Conservation (phyloP, 352 stramenopile species). For the Globisporangium parvum region DNA sequence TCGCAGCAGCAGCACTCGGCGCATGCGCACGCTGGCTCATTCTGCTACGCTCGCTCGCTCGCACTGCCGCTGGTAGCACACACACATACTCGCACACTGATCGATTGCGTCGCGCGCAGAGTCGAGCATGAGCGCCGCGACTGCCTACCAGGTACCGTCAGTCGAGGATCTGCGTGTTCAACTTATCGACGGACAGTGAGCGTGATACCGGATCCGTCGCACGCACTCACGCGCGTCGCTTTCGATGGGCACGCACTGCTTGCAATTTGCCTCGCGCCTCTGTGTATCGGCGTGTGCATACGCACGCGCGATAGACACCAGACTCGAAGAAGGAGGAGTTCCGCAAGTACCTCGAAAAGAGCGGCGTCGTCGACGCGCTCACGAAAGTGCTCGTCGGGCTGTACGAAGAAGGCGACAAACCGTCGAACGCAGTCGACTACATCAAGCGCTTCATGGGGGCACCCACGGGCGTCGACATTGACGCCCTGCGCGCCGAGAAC, state of each 20-base stretch:
- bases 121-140: not conserved
- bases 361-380: conserved; percentile 94
- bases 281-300: not conserved
- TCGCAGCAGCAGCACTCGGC: too few relatives aligned
- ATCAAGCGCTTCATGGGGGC: conserved; percentile 95
- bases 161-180: too few relatives aligned
- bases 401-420: conserved; percentile 95
- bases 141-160: not conserved
- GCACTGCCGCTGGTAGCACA: not conserved
- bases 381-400: conserved; percentile 96
- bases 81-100: not conserved
- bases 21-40: not conserved
- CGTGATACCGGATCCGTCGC: too few relatives aligned
- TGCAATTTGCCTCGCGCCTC: not conserved
- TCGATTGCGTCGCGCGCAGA: not conserved
- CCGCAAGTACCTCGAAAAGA: conserved; percentile 97
- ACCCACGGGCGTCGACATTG: conserved; percentile 87
- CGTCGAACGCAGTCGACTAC: conserved; percentile 96
- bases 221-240: not conserved
- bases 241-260: not conserved
- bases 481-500: conserved; percentile 85
- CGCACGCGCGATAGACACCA: conserved; percentile 60
- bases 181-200: too few relatives aligned
- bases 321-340: conserved; percentile 99
- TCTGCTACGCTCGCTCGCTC: not conserved